Percentiles rank a stretch among this genome's conserved stretches.
Conservation (phyloP, 345 rosid species). For the Reutealis trisperma region DNA sequence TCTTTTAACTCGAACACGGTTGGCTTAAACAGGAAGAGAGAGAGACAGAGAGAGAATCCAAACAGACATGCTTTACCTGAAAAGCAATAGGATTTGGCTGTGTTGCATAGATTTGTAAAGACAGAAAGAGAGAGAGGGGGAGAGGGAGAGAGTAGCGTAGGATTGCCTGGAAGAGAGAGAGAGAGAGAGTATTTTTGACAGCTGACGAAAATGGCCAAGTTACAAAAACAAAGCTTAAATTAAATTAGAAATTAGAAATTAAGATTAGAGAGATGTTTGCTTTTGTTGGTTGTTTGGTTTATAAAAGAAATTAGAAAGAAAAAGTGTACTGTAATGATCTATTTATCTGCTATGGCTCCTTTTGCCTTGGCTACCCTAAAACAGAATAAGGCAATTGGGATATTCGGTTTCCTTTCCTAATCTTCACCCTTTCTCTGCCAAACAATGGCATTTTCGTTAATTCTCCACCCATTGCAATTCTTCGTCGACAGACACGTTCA, state of each 20-base stretch:
- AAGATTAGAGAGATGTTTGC: not conserved
- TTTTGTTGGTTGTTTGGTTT: not conserved
- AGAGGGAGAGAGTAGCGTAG: conserved; percentile 14
- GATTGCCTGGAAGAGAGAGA: conserved; percentile 10
- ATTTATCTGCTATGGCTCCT: no score
- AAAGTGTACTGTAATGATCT: not conserved
- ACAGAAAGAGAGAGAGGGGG: not conserved
- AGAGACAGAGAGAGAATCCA: not conserved
- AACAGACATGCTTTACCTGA: conserved; percentile 33
- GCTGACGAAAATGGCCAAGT: conserved; percentile 19
- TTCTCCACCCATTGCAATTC: not conserved
- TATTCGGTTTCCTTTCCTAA: not conserved
- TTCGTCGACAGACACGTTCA: conserved; percentile 21
- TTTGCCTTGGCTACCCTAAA: conserved; percentile 1
- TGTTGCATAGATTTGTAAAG: conserved; percentile 14
- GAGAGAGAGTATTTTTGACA: conserved; percentile 15
- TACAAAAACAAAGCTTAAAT: conserved; percentile 4
- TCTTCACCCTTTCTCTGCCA: not conserved
- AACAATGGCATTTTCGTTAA: conserved; percentile 20
- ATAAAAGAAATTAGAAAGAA: not conserved
- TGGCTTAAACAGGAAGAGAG: not conserved
- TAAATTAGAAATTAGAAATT: no score
- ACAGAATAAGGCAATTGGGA: not conserved
- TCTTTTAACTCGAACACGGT: not conserved
- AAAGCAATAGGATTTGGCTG: conserved; percentile 24